phyloP scores from a whole-genome alignment of 2,329 filamentous ascomycete species.

The Sclerotinia glacialis region DNA sequence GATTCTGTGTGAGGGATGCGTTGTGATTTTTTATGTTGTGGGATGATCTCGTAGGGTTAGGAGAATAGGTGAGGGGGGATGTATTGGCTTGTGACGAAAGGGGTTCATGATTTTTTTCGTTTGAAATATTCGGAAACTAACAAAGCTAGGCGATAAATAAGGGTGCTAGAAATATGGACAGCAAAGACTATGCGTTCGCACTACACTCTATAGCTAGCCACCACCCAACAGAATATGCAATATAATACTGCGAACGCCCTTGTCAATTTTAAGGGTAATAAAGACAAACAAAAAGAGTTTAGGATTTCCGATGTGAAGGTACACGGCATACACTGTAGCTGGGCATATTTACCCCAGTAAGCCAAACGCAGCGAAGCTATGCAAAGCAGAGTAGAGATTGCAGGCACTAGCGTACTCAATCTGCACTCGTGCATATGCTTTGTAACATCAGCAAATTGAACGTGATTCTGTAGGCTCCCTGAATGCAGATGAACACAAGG shows the following conservation, averaged over 20 bases:
- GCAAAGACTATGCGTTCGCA: neutral
- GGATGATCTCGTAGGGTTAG: neutral
- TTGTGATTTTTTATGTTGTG: constrained; percentile 6
- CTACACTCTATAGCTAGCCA: neutral
- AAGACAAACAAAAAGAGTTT: constrained; percentile 8
- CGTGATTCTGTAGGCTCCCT: constrained; percentile 18
- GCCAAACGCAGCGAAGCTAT: constrained; percentile 5
- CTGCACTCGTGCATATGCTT: constrained; percentile 6
- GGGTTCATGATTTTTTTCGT: neutral
- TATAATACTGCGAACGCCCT: neutral
- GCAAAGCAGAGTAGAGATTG: neutral
- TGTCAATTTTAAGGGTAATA: constrained; percentile 3
- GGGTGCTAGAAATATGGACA: neutral
- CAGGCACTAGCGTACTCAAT: neutral
- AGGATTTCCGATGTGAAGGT: constrained; percentile 7
- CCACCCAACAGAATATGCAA: neutral
- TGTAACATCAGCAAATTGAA: constrained; percentile 20
- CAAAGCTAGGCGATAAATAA: neutral
- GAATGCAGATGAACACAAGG: constrained; percentile 14
- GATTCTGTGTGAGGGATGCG: constrained; percentile 16
- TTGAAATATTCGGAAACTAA: neutral
- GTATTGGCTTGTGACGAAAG: constrained; percentile 1
- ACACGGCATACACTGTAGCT: constrained; percentile 6
- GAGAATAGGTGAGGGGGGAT: constrained; percentile 8
- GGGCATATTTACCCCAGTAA: constrained; percentile 12